These are phyloP conservation scores for Tympanopsis confertula DNA, from an alignment of 2,329 filamentous ascomycete genomes.

Conservation along the genomic window DNA sequence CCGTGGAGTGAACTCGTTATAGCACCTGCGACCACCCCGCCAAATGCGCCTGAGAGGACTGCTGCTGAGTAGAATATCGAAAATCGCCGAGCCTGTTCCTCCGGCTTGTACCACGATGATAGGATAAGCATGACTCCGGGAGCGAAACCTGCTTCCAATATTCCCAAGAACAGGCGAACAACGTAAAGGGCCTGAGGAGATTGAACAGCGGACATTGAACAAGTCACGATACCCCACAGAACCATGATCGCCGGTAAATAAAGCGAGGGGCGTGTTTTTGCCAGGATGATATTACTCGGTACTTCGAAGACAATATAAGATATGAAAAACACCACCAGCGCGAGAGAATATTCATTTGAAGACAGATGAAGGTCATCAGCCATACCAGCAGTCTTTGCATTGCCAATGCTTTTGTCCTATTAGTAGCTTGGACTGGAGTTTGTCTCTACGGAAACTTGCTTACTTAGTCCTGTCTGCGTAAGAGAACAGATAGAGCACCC, in stretches of 20 bases:
- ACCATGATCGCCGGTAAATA: constrained; percentile 30
- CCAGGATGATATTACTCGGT: constrained; percentile 8
- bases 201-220: constrained; percentile 28
- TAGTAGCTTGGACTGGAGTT: not conserved
- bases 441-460: not conserved
- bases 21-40: not conserved
- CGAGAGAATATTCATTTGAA: constrained; percentile 6
- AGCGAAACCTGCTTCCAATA: constrained; percentile 12
- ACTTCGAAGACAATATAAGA: constrained; percentile 6
- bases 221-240: constrained; percentile 28
- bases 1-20: not conserved
- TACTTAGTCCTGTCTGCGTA: constrained; percentile 25
- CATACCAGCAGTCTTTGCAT: constrained; percentile 6
- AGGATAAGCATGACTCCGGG: constrained; percentile 10
- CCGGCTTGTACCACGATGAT: not conserved
- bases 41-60: not conserved
- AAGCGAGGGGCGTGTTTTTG: constrained; percentile 26
- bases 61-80: not conserved
- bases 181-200: constrained; percentile 26
- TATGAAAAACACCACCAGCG: constrained; percentile 6
- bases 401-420: constrained; percentile 15
- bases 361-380: constrained; percentile 5
- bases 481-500: constrained; percentile 34
- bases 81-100: not conserved
- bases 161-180: constrained; percentile 14